Evolutionary conservation across 108 stramenopile genomes (phyloP).

Genomic region (Cyclotella atomus): DNA sequence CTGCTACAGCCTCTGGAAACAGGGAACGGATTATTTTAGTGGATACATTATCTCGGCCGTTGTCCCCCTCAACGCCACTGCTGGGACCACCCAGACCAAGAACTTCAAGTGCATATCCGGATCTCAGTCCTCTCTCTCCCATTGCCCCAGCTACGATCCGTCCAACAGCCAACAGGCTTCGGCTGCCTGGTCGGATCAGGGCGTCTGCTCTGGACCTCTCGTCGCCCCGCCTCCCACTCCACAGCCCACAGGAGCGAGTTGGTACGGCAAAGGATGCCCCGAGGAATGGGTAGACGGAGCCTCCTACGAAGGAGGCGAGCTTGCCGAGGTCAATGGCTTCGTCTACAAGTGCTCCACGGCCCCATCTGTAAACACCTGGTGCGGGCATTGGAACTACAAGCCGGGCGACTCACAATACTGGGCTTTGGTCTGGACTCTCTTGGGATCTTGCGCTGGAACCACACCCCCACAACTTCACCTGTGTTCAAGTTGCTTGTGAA

Average conservation of each 20-base stretch:
- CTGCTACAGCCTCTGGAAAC: too few species aligned
- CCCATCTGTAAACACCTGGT: not conserved
- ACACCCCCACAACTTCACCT: constrained; percentile 8
- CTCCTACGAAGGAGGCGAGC: not conserved
- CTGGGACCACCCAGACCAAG: not conserved
- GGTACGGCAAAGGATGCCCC: not conserved
- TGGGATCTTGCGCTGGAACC: not conserved
- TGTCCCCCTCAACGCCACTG: not conserved
- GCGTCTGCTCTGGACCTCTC: not conserved
- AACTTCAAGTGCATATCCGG: not conserved
- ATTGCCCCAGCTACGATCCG: not conserved
- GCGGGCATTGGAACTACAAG: not conserved
- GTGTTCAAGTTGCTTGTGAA: not conserved
- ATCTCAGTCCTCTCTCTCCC: not conserved
- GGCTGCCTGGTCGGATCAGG: not conserved
- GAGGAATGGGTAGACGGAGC: not conserved
- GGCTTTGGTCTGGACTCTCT: not conserved
- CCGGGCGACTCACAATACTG: not conserved
- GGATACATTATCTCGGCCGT: not conserved
- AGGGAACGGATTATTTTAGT: not conserved
- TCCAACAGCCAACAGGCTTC: not conserved
- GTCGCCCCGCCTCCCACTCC: not conserved
- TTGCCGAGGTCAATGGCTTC: not conserved
- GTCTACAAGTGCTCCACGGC: not conserved
- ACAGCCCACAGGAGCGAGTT: not conserved